Evolutionary conservation across 2,329 filamentous ascomycete species (phyloP).

Genomic region (Sporothrix protearum): DNA sequence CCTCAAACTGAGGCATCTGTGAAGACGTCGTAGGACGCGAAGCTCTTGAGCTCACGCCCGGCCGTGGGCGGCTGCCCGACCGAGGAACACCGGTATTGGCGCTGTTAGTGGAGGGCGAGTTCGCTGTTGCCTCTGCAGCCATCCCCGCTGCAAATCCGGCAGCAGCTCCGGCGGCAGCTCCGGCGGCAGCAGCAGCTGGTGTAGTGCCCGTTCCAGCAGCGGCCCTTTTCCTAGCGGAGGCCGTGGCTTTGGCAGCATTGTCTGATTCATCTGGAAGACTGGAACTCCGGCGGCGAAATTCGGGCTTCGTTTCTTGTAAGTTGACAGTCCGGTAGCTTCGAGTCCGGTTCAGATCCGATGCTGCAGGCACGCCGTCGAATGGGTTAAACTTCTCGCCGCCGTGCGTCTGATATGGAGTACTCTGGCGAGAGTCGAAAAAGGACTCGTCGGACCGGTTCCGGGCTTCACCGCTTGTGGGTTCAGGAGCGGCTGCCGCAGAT

Average conservation of each 20-base stretch:
- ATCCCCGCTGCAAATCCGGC: not conserved
- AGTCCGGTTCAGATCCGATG: slow-evolving; percentile 42
- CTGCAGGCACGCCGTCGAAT: slow-evolving; percentile 43
- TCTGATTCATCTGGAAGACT: slow-evolving; percentile 36
- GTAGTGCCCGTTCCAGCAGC: not conserved
- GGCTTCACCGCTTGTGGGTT: slow-evolving; percentile 34
- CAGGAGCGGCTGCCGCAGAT: slow-evolving; percentile 47
- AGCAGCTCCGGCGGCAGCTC: not conserved
- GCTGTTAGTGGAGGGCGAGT: not conserved
- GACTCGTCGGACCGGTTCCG: slow-evolving; percentile 27
- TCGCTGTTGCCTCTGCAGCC: not conserved
- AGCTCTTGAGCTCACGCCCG: not conserved
- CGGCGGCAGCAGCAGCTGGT: not conserved
- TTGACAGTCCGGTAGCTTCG: slow-evolving; percentile 44
- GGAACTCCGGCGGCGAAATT: slow-evolving; percentile 34
- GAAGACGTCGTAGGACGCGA: not conserved
- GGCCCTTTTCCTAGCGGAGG: slow-evolving; percentile 1
- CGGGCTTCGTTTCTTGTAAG: slow-evolving; percentile 25
- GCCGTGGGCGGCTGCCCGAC: slow-evolving; percentile 9
- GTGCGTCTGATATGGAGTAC: slow-evolving; percentile 54
- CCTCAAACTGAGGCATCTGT: slow-evolving; percentile 27
- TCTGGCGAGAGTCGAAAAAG: slow-evolving; percentile 49
- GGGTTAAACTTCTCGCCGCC: slow-evolving; percentile 59
- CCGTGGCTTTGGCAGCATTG: slow-evolving; percentile 26
- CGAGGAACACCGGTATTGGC: slow-evolving; percentile 20